A percentile compares a stretch with the other conserved stretches of the same genome.
phyloP scores from a whole-genome alignment of 1,284 basidiomycete genomes.

The Amylostereum chailletii region DNA sequence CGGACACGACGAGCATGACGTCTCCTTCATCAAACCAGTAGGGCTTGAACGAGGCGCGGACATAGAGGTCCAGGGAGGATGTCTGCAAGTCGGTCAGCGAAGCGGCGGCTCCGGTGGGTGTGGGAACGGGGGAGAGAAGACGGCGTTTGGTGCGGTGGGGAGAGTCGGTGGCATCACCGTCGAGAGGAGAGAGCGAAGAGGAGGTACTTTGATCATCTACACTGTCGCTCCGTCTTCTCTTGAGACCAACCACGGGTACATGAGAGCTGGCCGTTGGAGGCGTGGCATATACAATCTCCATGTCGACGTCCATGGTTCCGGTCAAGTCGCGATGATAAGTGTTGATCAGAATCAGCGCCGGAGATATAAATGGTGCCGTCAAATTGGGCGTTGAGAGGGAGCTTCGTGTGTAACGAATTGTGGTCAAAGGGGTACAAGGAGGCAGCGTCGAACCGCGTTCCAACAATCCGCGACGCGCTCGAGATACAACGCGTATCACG shows the following conservation, averaged over 20 bases:
- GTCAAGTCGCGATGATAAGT: no score
- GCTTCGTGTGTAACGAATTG: no score
- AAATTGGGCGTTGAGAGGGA: no score
- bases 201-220: background rate
- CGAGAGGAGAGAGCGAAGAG: no score
- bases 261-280: background rate
- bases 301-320: background rate
- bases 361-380: no score
- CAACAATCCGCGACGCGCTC: no score
- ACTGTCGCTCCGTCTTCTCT: background rate
- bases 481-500: no score
- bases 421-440: no score
- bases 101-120: background rate
- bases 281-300: background rate
- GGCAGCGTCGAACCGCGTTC: no score
- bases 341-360: no score
- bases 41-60: conserved; percentile 7
- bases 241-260: background rate
- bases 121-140: background rate
- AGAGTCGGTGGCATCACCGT: no score
- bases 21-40: conserved; percentile 10
- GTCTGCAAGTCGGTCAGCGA: background rate
- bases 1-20: conserved; percentile 5
- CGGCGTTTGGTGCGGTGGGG: background rate
- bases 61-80: background rate